Base-by-base conservation (phyloP, 2,329 filamentous ascomycete genomes). In the Calonectria fujianensis region DNA sequence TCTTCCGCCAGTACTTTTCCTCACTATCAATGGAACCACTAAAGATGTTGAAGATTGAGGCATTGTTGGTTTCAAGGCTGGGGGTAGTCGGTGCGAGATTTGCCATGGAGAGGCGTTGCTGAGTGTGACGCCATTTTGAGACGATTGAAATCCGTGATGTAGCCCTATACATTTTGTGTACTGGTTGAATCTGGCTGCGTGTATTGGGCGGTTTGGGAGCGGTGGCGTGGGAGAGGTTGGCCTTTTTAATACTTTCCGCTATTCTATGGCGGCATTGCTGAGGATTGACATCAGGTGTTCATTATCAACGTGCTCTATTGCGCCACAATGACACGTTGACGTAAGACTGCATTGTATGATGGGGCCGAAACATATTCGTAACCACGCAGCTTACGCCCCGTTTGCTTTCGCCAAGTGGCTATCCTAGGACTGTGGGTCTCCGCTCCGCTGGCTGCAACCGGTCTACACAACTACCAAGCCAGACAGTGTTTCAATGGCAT, bases 1-100 rank as follows among this genome's bases (percentile, higher is more conserved):
- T 27, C 48, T 51, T 51, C 3, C 48, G 48, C 48, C 48, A 51
- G 24, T 51, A 51, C 48, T 51, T 51, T 51, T 51, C 48, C 48
- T 51, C 48, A 4, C 20, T 6, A 13, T 51, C n/a, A 51, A 51
- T 51, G n/a, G 48, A 24, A 4, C 48, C n/a, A 27, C n/a, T 24
- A 10, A 51, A 51, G 48, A 51, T 6, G 24, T 27, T 51, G 13
- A 51, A 51, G 24, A 27, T 27, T 27, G 48, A 27, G 24, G 5
- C 13, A 27, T 16, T 51, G 11, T 51, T 51, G 24, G n/a, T 27
- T 16, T 51, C 48, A 27, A 14, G 48, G 48, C 48, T 14, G 48
- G 48, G 9, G 13, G 48, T 27, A 51, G 24, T 51, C 24, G 48
- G 48, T 7, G 13, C 24, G 2, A 27, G 10, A 27, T 24, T 51